A percentile compares a stretch with the other conserved stretches of the same genome.
phyloP scores from a whole-genome alignment of 1,284 basidiomycete species.

The Puccinia polysora region DNA sequence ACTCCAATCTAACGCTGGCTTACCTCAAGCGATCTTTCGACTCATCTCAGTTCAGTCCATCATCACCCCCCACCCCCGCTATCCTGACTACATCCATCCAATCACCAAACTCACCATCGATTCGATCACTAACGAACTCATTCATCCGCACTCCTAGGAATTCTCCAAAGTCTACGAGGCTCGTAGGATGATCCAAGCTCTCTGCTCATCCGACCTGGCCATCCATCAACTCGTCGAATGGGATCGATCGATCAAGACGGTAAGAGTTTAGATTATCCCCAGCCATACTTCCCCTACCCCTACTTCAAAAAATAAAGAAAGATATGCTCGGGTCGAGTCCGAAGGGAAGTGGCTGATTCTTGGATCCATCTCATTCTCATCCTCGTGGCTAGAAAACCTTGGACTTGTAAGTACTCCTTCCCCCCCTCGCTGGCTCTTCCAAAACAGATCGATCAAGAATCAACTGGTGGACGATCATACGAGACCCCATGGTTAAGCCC shows the following conservation, averaged over 20 bases:
- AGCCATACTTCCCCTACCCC: no score
- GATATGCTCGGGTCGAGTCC: no score
- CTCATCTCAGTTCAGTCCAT: neutral
- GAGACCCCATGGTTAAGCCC: neutral
- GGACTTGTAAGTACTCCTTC: neutral
- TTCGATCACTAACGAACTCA: no score
- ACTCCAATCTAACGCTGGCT: no score
- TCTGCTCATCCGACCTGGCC: neutral
- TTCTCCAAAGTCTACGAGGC: constrained; percentile 11
- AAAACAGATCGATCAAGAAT: neutral
- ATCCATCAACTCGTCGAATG: neutral
- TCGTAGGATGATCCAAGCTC: constrained; percentile 3
- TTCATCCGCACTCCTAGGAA: no score
- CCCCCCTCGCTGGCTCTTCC: neutral
- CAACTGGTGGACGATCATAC: no score
- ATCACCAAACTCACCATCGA: neutral
- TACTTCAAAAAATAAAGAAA: neutral
- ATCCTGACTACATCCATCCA: neutral
- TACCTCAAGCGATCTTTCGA: no score
- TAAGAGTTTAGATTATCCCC: neutral
- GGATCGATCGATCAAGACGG: neutral
- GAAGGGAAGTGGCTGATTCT: neutral
- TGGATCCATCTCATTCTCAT: neutral
- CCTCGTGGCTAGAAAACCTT: neutral
- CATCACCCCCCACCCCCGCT: neutral